Conservation (phyloP, 1,284 basidiomycete species). For the Pascua guehoae region DNA sequence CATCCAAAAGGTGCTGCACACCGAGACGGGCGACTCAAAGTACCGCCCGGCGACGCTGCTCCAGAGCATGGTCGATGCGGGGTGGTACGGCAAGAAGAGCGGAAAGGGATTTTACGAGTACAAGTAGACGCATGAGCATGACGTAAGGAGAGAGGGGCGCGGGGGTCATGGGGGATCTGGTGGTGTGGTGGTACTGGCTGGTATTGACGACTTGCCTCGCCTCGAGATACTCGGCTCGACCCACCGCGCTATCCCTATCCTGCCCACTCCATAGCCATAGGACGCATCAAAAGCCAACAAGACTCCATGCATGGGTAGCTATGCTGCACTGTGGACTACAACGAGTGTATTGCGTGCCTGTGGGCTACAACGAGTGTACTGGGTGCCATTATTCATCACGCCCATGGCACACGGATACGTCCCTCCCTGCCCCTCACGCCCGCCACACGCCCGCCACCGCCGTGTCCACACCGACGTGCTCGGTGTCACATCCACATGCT, state of each 20-base stretch:
- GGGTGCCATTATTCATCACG: no score
- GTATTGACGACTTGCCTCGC: neutral
- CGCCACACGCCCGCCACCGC: no score
- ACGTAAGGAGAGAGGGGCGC: neutral
- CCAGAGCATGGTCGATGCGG: constrained; percentile 93
- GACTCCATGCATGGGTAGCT: neutral
- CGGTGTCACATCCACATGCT: no score
- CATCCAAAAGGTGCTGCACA: constrained; percentile 82
- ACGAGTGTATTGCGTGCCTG: no score
- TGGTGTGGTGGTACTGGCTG: neutral
- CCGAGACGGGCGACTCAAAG: constrained; percentile 90
- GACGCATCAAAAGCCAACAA: neutral
- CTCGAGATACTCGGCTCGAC: neutral
- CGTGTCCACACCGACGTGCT: no score
- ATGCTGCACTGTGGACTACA: no score
- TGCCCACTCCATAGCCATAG: no score
- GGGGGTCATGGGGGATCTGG: neutral
- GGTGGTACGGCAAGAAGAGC: constrained; percentile 79
- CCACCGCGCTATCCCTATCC: no score
- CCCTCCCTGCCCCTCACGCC: no score
- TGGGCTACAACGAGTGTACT: neutral
- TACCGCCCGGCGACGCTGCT: constrained; percentile 89
- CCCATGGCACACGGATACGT: no score
- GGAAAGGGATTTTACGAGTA: constrained; percentile 78
- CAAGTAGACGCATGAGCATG: neutral